Conservation (phyloP, 208 protist genomes). For the Trichomonas tenax region DNA sequence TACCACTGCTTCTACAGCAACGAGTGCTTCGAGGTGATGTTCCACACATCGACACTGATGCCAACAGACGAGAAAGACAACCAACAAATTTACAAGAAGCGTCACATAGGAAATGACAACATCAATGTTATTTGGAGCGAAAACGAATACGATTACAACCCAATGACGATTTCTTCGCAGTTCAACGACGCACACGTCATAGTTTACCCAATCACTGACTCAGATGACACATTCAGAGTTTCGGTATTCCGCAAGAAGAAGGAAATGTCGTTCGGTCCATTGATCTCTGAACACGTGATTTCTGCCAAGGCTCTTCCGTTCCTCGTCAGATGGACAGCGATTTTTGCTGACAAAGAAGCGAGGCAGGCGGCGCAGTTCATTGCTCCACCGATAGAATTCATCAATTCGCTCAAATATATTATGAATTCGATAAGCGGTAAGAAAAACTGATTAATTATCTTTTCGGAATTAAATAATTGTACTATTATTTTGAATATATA, state of each 20-base stretch:
- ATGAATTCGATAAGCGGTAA: too few relatives aligned
- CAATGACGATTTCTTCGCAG: conserved; percentile 50
- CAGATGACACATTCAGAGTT: neutral
- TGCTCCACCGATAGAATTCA: too few relatives aligned
- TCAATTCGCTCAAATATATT: too few relatives aligned
- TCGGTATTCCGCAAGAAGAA: neutral
- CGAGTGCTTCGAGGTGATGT: neutral
- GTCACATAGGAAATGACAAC: conserved; percentile 60
- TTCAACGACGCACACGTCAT: conserved; percentile 64
- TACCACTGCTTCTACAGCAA: neutral
- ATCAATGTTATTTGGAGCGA: conserved; percentile 63
- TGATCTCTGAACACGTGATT: neutral
- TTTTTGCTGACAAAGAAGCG: neutral
- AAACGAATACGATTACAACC: conserved; percentile 48
- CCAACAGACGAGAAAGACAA: neutral
- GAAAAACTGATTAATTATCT: too few relatives aligned
- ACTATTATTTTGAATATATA: too few relatives aligned
- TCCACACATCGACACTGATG: neutral
- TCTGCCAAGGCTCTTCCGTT: neutral
- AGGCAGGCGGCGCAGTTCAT: neutral
- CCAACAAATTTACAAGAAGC: conserved; percentile 34
- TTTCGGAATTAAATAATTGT: too few relatives aligned
- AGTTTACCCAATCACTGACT: conserved; percentile 43
- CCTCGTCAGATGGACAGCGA: neutral
- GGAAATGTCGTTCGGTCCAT: neutral